Base-by-base conservation (phyloP, 345 rosid species). In the Anastatica hierochuntica region DNA sequence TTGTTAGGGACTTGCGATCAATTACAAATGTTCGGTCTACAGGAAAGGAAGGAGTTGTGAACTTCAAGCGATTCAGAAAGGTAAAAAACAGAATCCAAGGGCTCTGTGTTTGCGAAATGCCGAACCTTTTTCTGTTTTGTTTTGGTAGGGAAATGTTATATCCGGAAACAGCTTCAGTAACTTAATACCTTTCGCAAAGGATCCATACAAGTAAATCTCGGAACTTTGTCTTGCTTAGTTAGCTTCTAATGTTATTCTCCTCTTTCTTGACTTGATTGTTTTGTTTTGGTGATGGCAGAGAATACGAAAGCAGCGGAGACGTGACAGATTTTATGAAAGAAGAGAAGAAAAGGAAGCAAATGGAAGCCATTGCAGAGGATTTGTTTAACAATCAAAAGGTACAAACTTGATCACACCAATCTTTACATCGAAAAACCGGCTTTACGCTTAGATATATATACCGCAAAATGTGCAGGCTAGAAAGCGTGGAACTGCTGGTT, bases 1-100 rank as follows among this genome's bases (percentile, higher is more conserved):
- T 82, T 30, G 76, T 77, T 49, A 80, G 81, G 69, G 72, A 62
- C 64, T 53, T 57, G 40, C 55, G 49, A 39, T 40, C 59, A 24
- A 55, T 69, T 16, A 42, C 72, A 43, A 50, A 56, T 13, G 63
- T 35, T 38, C 61, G 50, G 44, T 69, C 77, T 35, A 48, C 49
- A 7, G 35, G 68, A 21, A 42, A 60, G 38, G 62, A 44, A 40
- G 76, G 68, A 68, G 71, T 74, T 53, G 10, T 62, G 39, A 76
- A 90, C 69, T 90, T 84, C 75, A 90, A 87, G 75, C 70, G 73
- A 64, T 87, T 84, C 79, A 88, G 76, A 75, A 90, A 90, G 94
- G 98, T 84, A 72, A 49, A 51, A 41, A 21, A 21, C 24, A 21
- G 5, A 21, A 21, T 5, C 24, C 5, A 2, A n/a, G n/a, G n/a